A percentile compares a stretch with the other conserved stretches of the same genome.
Conservation (phyloP, 2,329 filamentous ascomycete species). For the Cephalotrichum gorgonifer region DNA sequence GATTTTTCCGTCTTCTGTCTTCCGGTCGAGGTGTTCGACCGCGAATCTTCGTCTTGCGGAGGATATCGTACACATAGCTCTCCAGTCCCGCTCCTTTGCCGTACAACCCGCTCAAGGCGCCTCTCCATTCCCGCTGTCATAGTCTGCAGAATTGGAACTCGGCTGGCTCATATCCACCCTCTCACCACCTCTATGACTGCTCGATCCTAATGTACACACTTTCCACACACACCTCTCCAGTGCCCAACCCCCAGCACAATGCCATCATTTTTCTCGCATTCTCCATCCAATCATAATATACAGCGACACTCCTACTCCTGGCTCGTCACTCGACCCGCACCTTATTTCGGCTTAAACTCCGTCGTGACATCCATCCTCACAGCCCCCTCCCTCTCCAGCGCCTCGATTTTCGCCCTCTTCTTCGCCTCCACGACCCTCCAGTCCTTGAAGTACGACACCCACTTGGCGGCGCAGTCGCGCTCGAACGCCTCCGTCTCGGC, state of each 20-base stretch:
- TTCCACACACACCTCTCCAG: too few species aligned
- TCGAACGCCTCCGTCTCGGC: constrained; percentile 53
- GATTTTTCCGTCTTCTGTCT: neutral
- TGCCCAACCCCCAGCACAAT: too few species aligned
- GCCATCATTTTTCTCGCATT: neutral
- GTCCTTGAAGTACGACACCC: constrained; percentile 99
- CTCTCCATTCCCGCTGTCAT: neutral
- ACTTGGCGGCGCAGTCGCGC: constrained; percentile 75
- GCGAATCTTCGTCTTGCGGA: neutral
- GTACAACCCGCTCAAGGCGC: neutral
- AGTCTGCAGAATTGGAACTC: too few species aligned
- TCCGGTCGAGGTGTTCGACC: too few species aligned
- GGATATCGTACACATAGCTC: neutral
- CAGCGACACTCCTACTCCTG: too few species aligned
- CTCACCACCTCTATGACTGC: neutral
- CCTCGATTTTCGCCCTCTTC: constrained; percentile 67
- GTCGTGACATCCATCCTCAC: constrained; percentile 40
- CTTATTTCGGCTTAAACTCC: constrained; percentile 16
- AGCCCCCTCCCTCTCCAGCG: constrained; percentile 64
- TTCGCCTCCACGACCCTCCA: constrained; percentile 87
- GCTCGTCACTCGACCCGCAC: neutral
- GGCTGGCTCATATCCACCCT: too few species aligned
- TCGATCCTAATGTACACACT: neutral
- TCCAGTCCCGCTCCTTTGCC: neutral
- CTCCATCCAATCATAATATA: neutral